Conservation (phyloP, 768 basidiomycete species). For the Gloeostereum incarnatum region DNA sequence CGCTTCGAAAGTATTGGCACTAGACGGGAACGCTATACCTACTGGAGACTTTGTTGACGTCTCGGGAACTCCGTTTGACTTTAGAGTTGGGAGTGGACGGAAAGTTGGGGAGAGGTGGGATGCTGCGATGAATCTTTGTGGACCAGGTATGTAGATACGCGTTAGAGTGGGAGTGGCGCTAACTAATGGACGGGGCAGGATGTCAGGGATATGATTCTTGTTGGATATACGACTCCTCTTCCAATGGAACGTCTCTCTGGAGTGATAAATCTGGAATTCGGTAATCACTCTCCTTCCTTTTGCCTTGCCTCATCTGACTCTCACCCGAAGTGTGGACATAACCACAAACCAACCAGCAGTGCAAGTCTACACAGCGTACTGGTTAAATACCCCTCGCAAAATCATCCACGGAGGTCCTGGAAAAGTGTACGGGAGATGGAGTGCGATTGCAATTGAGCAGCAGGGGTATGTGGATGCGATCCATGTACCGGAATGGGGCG, state of each 20-base stretch:
- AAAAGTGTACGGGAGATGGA: constrained; percentile 27
- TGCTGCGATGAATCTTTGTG: constrained; percentile 19
- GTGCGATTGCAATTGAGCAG: constrained; percentile 44
- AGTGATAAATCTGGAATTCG: constrained; percentile 41
- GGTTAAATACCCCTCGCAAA: constrained; percentile 38
- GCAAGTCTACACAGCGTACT: constrained; percentile 39
- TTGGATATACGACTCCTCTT: constrained; percentile 36
- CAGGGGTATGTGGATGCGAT: constrained; percentile 46
- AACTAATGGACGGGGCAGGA: constrained; percentile 13
- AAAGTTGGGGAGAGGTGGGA: constrained; percentile 24
- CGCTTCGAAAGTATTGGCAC: constrained; percentile 25
- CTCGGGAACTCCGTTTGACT: not conserved
- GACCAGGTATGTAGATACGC: too few relatives aligned
- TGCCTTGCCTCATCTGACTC: not conserved
- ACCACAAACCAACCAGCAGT: constrained; percentile 41
- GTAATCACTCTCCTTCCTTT: constrained; percentile 12
- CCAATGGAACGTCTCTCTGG: constrained; percentile 29
- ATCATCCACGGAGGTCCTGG: constrained; percentile 36
- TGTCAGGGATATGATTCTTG: constrained; percentile 41
- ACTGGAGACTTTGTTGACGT: constrained; percentile 24
- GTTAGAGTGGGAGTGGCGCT: constrained; percentile 13
- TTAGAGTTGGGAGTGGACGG: constrained; percentile 5
- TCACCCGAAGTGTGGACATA: constrained; percentile 31
- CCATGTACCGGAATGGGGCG: constrained; percentile 44
- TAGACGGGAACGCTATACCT: constrained; percentile 27